Evolutionary conservation across 495 filamentous ascomycete species (phyloP), one percentile per base, ranked within the genome.

Genomic region (Penicillium turbatum): DNA sequence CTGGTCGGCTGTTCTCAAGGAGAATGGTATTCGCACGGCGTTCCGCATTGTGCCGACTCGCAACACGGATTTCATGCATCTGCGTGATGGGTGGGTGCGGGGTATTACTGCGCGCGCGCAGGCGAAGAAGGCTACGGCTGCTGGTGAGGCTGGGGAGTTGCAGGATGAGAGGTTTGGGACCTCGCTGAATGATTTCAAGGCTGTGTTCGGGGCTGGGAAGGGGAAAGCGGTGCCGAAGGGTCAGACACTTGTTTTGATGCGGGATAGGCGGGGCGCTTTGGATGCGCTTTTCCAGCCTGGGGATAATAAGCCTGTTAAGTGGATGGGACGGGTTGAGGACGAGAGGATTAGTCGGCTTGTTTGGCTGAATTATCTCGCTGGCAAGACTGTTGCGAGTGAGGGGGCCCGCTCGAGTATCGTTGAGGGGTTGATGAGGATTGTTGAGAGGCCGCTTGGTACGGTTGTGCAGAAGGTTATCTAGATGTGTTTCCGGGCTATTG

Each of bases 301-400:
- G 2, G 40, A 63, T 11, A 54, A 66, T 24, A 66, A 77, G 69
- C 63, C 73, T 5, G 65, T 71, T 38, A 64, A 69, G 48, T 77
- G 74, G 65, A 63, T 95, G 63, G 91, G 91, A 0, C 70, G 73
- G 1, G 82, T 97, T 1, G 57, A 66, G 3, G 93, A 97, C 66
- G 87, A 91, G 76, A 75, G 92, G 47, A 73, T 97, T 9, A 85
- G 84, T 48, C 81, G 88, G 49, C 74, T 89, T 52, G 74, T 97
- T 16, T 97, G 92, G 93, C 71, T 96, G 66, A 86, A 88, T 52
- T 98, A 96, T 71, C 69, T 98, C 32, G 90, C 83, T 16, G 95
- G 92, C 7, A 87, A 86, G 70, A 88, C 83, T 51, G 90, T 96
- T 9, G 89, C 90, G 5, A 95, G 89, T 63, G 90, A 95, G 59